These are phyloP conservation scores for Meyerozyma smithsonii DNA, from an alignment of 1,139 yeast genomes.

Conservation along the genomic window DNA sequence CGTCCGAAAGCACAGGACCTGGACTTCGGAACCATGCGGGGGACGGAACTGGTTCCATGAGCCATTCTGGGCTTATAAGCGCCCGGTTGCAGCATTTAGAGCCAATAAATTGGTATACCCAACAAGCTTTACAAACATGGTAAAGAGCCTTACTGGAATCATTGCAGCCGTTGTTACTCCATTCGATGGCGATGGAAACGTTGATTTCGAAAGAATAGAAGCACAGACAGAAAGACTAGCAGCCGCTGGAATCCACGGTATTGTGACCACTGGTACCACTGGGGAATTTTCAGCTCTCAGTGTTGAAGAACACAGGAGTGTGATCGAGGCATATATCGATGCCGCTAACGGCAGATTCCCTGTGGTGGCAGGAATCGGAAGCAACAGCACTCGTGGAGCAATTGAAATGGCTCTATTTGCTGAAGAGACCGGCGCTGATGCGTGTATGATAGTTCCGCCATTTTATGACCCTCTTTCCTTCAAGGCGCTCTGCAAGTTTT, in stretches of 20 bases:
- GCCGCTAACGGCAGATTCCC: slow-evolving; percentile 13
- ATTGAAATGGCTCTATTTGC: slow-evolving; percentile 13
- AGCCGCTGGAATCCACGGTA: slow-evolving; percentile 13
- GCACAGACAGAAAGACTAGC: slow-evolving; percentile 11
- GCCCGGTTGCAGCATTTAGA: no score
- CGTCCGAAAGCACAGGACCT: no score
- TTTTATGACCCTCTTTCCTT: slow-evolving; percentile 13
- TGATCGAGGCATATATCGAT: slow-evolving; percentile 13
- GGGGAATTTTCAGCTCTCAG: slow-evolving; percentile 15
- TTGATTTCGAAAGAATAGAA: slow-evolving; percentile 8
- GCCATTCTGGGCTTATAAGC: no score
- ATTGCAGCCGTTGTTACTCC: slow-evolving; percentile 16
- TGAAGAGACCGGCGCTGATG: slow-evolving; percentile 13
- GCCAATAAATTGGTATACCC: no score
- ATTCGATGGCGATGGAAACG: slow-evolving; percentile 8
- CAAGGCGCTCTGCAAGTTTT: slow-evolving; percentile 12
- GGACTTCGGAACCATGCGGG: no score
- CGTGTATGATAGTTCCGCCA: slow-evolving; percentile 16
- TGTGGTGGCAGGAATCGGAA: slow-evolving; percentile 14
- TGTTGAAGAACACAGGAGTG: slow-evolving; percentile 12
- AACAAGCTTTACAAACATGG: neutral
- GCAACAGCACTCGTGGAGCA: slow-evolving; percentile 12
- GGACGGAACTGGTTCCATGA: no score
- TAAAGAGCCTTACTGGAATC: slow-evolving; percentile 10
- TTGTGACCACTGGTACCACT: slow-evolving; percentile 16